A percentile compares a stretch with the other conserved stretches of the same genome.
Evolutionary conservation across 208 protist genomes (phyloP).

Genomic region (Wallacemonas sp.): DNA sequence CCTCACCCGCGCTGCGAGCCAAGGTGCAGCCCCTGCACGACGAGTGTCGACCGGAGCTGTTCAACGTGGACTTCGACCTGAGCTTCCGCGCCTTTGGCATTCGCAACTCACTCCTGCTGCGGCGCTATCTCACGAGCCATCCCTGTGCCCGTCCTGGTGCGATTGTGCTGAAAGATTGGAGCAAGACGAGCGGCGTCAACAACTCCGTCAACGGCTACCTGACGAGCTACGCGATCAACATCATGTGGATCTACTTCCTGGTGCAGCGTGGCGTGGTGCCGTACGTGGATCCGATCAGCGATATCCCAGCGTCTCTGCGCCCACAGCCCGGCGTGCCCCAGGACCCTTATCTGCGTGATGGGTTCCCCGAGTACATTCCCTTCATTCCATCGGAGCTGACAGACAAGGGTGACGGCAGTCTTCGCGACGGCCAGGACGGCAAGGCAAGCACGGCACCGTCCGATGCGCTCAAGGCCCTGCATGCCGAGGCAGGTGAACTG

Average conservation of each 20-base stretch:
- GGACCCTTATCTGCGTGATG: constrained; percentile 29
- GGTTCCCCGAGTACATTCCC: constrained; percentile 41
- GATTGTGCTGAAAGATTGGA: constrained; percentile 91
- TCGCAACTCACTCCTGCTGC: constrained; percentile 86
- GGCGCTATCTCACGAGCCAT: constrained; percentile 76
- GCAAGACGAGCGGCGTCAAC: constrained; percentile 88
- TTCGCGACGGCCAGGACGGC: neutral
- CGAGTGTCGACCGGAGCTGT: constrained; percentile 81
- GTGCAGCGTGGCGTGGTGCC: constrained; percentile 69
- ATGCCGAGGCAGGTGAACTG: constrained; percentile 66
- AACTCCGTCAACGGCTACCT: constrained; percentile 90
- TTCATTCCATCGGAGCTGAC: constrained; percentile 31
- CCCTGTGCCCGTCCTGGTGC: constrained; percentile 82
- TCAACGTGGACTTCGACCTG: constrained; percentile 90
- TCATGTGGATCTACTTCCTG: constrained; percentile 93
- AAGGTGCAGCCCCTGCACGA: constrained; percentile 81
- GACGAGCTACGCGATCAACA: constrained; percentile 91
- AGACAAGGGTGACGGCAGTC: too few species aligned
- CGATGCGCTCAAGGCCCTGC: constrained; percentile 32
- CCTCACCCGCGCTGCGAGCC: constrained; percentile 46
- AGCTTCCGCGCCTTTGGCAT: constrained; percentile 90
- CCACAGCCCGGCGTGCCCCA: constrained; percentile 26
- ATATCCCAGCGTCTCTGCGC: constrained; percentile 63
- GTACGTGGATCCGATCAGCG: constrained; percentile 75
- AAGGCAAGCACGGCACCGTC: constrained; percentile 21